A percentile compares a stretch with the other conserved stretches of the same genome.
phyloP scores from a whole-genome alignment of 2,329 filamentous ascomycete species.

The Aspergillus japonicus region DNA sequence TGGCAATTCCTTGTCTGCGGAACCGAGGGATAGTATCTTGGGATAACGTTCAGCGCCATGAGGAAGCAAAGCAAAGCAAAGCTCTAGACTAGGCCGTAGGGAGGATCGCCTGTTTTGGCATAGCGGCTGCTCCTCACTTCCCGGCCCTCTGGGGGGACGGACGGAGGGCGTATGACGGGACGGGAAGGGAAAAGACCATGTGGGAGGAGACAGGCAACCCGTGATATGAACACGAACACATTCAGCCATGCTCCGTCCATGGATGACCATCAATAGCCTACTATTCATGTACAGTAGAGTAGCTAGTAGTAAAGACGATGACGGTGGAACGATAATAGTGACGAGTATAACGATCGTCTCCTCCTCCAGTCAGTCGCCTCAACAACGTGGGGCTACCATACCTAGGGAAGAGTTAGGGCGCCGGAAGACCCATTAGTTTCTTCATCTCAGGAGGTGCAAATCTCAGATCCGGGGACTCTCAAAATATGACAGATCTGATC shows the following conservation, averaged over 20 bases:
- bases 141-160: too few species aligned
- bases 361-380: background rate
- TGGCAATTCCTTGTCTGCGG: too few species aligned
- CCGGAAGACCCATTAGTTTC: too few species aligned
- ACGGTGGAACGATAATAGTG: constrained; percentile 2
- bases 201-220: background rate
- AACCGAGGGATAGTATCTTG: too few species aligned
- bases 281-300: too few species aligned
- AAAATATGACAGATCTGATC: constrained; percentile 9
- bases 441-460: background rate
- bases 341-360: constrained; percentile 2
- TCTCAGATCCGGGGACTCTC: constrained; percentile 6
- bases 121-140: too few species aligned
- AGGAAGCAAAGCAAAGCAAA: too few species aligned
- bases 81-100: too few species aligned
- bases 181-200: background rate
- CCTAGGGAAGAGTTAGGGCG: constrained; percentile 2
- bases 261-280: background rate
- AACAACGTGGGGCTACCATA: constrained; percentile 19
- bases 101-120: too few species aligned
- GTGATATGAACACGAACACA: background rate
- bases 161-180: too few species aligned
- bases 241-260: too few species aligned
- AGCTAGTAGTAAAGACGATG: background rate
- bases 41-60: too few species aligned